Evolutionary conservation across 192 early-diverging fungal genomes (phyloP), one percentile per base, ranked within the genome.

Genomic region (Entomortierella beljakovae): DNA sequence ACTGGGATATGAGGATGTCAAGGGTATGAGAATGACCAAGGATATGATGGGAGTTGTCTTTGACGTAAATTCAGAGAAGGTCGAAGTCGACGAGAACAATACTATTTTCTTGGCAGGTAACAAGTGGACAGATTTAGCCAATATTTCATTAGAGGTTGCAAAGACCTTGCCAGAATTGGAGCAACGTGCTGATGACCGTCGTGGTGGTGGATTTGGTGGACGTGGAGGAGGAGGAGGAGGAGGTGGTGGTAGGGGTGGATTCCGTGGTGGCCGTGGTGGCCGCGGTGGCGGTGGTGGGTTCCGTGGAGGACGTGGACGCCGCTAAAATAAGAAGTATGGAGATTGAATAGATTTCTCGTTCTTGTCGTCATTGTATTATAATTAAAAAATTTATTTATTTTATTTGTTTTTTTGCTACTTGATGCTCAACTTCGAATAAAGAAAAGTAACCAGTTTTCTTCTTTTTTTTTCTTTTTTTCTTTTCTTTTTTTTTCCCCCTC

Each of bases 11-110:
- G 91, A 90, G 53, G 94, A 94, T 65, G 90, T 92, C 62, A 87
- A 82, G 61, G 84, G 86, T 53, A 97, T 94, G 94, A 87, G 94
- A 33, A 92, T 97, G 86, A 90, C 87, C 59, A 92, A 88, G 60
- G 97, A 98, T 43, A 87, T 82, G 62, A 84, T 43, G 75, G 92
- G 95, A 50, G 93, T 94, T 26, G 93, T 95, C 10, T 94, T 93
- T 57, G 97, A 99, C 87, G 83, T 99, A 25, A 77, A 80, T 22
- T 82, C 88, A 2, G 80, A 84, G 25, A 92, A 97, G 68, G 81
- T 95, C 32, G 86, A 93, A 68, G 70, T 91, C 10, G 80, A 79
- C 50, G 71, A 87, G 32, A 87, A 83, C 38, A 82, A 76, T 50
- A 80, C 34, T 23, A 80, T 76, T 63, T 57, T 80, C 20, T 80